phyloP scores from a whole-genome alignment of 805 yeast species.

The Candida sonorensis region DNA sequence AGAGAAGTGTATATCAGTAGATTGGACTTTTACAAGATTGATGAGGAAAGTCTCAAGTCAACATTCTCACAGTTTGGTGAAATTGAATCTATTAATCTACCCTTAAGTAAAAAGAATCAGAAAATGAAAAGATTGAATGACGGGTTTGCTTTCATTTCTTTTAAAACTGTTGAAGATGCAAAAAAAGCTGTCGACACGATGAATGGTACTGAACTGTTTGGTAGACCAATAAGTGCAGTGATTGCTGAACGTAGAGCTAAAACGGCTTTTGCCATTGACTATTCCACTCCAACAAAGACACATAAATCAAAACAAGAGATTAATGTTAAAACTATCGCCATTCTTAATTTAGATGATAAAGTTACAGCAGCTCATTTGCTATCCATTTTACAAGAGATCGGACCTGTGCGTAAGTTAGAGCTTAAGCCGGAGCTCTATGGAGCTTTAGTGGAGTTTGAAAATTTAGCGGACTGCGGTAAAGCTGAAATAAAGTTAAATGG shows the following conservation, averaged over 20 bases:
- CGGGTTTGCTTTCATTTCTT: conserved; percentile 64
- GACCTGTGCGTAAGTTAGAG: conserved; percentile 36
- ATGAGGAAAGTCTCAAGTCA: conserved; percentile 30
- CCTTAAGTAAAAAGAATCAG: conserved; percentile 28
- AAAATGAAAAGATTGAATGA: conserved; percentile 34
- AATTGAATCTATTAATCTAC: conserved; percentile 46
- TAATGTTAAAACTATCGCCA: conserved; percentile 14
- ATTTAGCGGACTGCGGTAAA: conserved; percentile 41
- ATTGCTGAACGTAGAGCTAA: conserved; percentile 30
- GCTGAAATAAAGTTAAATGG: conserved; percentile 40
- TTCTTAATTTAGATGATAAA: conserved; percentile 30
- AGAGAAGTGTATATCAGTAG: conserved; percentile 53
- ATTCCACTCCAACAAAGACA: neutral
- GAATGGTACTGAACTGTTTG: conserved; percentile 36
- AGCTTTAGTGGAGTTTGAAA: conserved; percentile 44
- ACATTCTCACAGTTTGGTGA: conserved; percentile 45
- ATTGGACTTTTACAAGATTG: conserved; percentile 39
- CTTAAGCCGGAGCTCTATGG: conserved; percentile 39
- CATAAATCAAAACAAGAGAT: conserved; percentile 2
- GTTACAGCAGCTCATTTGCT: conserved; percentile 30
- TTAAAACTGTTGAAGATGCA: conserved; percentile 37
- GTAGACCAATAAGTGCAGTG: conserved; percentile 41
- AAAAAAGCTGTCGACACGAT: conserved; percentile 33
- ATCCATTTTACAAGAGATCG: conserved; percentile 24
- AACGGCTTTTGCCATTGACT: conserved; percentile 2